Percentiles rank a stretch among this genome's conserved stretches.
These are phyloP conservation scores for Dictyostelium brefeldianum DNA, from an alignment of 78 protist genomes.

Conservation along the genomic window DNA sequence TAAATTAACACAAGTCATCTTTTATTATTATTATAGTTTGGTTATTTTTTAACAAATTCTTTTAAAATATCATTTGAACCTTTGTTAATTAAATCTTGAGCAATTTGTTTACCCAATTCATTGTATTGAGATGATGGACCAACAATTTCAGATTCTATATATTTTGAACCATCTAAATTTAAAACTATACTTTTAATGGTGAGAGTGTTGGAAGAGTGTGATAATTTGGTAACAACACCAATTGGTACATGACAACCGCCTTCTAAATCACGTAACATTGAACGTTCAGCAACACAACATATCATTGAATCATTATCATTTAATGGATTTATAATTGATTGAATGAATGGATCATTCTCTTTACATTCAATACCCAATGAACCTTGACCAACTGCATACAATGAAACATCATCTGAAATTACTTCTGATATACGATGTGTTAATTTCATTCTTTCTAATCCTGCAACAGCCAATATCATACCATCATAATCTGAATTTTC, in stretches of 20 bases:
- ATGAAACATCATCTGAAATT: conserved; percentile 38
- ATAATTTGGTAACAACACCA: conserved; percentile 61
- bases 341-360: conserved; percentile 26
- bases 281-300: conserved; percentile 77
- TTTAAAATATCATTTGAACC: conserved; percentile 64
- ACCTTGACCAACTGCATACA: conserved; percentile 91
- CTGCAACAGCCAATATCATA: conserved; percentile 88
- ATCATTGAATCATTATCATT: conserved; percentile 31
- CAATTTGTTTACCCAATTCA: conserved; percentile 36
- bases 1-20: background rate
- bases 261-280: conserved; percentile 78
- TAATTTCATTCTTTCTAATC: conserved; percentile 82
- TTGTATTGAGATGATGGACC: conserved; percentile 4
- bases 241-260: conserved; percentile 92
- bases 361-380: conserved; percentile 87
- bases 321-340: conserved; percentile 17
- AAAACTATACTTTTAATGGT: conserved; percentile 60
- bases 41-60: conserved; percentile 9
- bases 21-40: background rate
- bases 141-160: background rate
- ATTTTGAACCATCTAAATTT: conserved; percentile 71
- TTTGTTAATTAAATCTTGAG: conserved; percentile 23
- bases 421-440: conserved; percentile 54
- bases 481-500: conserved; percentile 78
- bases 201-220: conserved; percentile 16